Conservation (phyloP, 352 stramenopile genomes). For the Globisporangium nagaii region DNA sequence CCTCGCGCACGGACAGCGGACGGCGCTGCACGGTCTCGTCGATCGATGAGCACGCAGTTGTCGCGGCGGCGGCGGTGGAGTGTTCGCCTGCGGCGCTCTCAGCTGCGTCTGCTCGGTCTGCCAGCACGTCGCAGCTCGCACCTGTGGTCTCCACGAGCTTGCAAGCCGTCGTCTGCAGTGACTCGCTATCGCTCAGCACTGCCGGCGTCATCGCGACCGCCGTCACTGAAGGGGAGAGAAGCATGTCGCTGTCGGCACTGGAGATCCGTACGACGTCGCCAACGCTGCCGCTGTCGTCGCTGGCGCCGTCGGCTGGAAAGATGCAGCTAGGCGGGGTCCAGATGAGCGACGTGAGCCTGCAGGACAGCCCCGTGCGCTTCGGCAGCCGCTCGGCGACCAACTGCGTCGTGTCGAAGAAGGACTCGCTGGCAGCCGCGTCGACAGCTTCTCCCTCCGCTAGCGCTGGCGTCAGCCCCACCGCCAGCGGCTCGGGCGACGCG, state of each 20-base stretch:
- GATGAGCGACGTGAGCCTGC: slow-evolving; percentile 15
- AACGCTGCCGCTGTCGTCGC: neutral
- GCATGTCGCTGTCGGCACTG: slow-evolving; percentile 12
- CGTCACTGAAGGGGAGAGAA: neutral
- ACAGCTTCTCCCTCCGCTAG: neutral
- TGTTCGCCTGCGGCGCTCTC: neutral
- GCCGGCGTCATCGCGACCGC: neutral
- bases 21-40: neutral
- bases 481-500: neutral
- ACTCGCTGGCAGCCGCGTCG: neutral
- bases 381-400: slow-evolving; percentile 11
- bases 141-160: neutral
- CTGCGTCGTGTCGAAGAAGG: slow-evolving; percentile 3
- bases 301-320: neutral
- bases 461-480: neutral
- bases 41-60: neutral
- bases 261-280: slow-evolving; percentile 10
- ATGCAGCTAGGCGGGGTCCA: neutral
- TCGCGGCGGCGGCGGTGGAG: no score
- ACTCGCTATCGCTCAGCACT: neutral
- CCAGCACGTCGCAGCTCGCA: slow-evolving; percentile 1
- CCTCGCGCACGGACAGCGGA: neutral
- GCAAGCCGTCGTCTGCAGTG: neutral
- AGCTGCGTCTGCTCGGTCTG: neutral
- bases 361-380: slow-evolving; percentile 11